Base-by-base conservation (phyloP, 2,329 filamentous ascomycete species). In the Colletotrichum chrysophilum region DNA sequence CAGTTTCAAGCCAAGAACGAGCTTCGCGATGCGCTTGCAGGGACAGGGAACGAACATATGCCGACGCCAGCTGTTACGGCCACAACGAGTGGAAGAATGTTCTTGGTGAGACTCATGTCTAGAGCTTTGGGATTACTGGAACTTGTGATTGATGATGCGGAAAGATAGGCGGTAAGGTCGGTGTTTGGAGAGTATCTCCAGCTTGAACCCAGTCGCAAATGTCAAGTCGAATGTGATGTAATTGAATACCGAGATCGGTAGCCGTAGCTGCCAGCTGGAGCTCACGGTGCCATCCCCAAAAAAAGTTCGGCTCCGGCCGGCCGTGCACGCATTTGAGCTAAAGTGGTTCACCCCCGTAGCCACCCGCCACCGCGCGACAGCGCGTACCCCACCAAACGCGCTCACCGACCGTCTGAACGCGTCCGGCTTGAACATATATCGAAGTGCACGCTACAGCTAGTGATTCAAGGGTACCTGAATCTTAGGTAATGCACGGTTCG, bases 301-400 rank as follows among this genome's bases (percentile, higher is more conserved):
- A 71, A 32, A 18, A 43, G 38, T 32, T 43, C 62, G 72, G 69
- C n/a, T 21, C 69, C 62, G 69, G 64, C 38, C n/a, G 64, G 38
- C 69, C 58, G 64, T 73, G 70, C 73, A 38, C 64, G 36, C 34
- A 67, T 43, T 30, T 32, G 30, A 16, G 26, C n/a, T 76, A 55
- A 75, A 75, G 72, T 75, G 72, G 72, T 52, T 73, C 43, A 24
- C 2, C 58, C 58, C 58, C 58, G 56, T 68, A 4, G 70, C 65
- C 34, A 62, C 65, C 70, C 55, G 56, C 65, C 70, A 55, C 70
- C 36, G 66, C 62, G 56, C 64, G 70, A 34, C 21, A 64, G 61
- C 65, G 61, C 58, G 69, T 52, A 60, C 69, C 69, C 73, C 73
- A 73, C 73, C 26, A 68, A 52, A 76, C 74, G 74, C 74, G 74